Conservation (phyloP, 345 rosid species). For the Eucalyptus sp. region DNA sequence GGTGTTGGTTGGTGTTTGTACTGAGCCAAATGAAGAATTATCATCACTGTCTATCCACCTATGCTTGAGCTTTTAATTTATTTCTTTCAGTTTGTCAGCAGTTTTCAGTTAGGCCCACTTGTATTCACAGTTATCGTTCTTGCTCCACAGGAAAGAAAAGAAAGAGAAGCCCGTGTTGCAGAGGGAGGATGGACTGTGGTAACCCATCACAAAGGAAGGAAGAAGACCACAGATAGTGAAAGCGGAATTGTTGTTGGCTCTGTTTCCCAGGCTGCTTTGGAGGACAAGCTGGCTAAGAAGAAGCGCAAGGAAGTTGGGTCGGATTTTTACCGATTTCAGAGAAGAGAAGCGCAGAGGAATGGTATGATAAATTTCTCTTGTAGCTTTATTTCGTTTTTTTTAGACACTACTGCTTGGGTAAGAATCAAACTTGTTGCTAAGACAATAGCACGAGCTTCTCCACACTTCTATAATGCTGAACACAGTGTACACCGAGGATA, state of each 20-base stretch:
- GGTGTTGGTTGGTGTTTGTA: neutral
- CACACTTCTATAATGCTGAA: neutral
- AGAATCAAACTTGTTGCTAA: neutral
- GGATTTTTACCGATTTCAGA: slow-evolving; percentile 90
- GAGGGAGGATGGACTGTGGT: slow-evolving; percentile 99
- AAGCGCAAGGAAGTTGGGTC: slow-evolving; percentile 55
- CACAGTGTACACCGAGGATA: neutral
- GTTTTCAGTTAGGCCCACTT: neutral
- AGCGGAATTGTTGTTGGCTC: slow-evolving; percentile 80
- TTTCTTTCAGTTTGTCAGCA: neutral
- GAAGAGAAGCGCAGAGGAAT: slow-evolving; percentile 72
- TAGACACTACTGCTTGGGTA: neutral
- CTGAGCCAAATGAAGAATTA: neutral
- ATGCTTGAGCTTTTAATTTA: neutral
- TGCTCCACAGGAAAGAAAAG: slow-evolving; percentile 56
- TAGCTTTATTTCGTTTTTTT: neutral
- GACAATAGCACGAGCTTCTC: neutral
- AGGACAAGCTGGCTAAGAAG: slow-evolving; percentile 55
- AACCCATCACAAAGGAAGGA: slow-evolving; percentile 89
- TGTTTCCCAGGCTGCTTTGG: slow-evolving; percentile 55
- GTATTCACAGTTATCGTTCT: neutral
- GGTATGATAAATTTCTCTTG: slow-evolving; percentile 26
- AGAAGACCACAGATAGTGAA: slow-evolving; percentile 71
- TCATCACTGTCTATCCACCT: neutral
- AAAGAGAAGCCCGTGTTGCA: slow-evolving; percentile 69